A percentile compares a stretch with the other conserved stretches of the same genome.
phyloP scores from a whole-genome alignment of 768 basidiomycete species.

The Suillus luteus region DNA sequence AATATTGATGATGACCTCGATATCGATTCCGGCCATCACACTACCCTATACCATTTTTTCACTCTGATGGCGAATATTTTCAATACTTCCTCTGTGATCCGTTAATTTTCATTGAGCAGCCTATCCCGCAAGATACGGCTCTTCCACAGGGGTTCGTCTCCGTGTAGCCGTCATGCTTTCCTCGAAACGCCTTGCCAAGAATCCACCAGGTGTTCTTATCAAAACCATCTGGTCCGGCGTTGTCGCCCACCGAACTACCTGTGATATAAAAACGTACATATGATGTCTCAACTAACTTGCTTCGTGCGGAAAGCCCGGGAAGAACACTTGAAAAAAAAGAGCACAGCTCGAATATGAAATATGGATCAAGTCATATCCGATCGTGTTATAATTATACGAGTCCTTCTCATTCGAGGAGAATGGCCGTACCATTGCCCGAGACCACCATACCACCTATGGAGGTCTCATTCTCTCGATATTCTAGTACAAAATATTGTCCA shows the following conservation, averaged over 20 bases:
- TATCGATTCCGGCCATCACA: background rate
- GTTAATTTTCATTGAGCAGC: background rate
- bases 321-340: background rate
- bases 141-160: too few relatives aligned
- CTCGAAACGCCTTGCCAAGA: background rate
- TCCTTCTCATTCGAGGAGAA: background rate
- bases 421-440: background rate
- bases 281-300: background rate
- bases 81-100: background rate
- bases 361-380: background rate
- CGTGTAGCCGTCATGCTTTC: background rate
- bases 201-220: background rate
- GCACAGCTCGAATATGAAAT: background rate
- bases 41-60: background rate
- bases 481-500: background rate
- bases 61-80: too few relatives aligned
- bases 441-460: background rate
- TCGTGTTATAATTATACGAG: background rate
- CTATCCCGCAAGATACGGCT: background rate
- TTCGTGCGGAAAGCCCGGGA: conserved; percentile 1
- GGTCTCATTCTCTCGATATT: background rate
- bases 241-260: background rate
- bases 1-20: conserved; percentile 10
- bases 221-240: background rate
- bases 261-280: background rate